These are phyloP conservation scores for Tritrichomonas musculus DNA, from an alignment of 208 protist species.

Conservation along the genomic window DNA sequence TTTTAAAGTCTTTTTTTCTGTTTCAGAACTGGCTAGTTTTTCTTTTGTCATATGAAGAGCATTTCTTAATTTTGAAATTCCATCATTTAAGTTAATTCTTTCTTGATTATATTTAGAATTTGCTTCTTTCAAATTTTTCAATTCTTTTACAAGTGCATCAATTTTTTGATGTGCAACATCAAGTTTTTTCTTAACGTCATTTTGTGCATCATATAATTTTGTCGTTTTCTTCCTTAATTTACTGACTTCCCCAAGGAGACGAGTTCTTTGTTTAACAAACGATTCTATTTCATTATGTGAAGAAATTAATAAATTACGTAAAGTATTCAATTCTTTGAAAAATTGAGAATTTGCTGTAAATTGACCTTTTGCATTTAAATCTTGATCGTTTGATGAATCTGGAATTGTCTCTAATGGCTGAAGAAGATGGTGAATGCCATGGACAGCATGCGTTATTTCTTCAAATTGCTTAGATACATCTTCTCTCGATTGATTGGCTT, in stretches of 20 bases:
- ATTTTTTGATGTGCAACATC: neutral
- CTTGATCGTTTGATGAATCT: neutral
- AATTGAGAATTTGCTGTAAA: neutral
- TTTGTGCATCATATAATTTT: no score
- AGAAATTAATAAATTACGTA: neutral
- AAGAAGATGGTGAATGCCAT: neutral
- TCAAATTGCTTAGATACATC: neutral
- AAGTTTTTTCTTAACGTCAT: neutral
- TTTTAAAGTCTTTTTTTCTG: neutral
- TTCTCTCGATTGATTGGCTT: neutral
- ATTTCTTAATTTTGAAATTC: neutral
- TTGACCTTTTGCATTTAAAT: neutral
- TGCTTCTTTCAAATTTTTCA: neutral
- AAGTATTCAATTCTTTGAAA: neutral
- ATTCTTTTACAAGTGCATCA: neutral
- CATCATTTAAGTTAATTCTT: neutral
- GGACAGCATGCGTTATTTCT: neutral
- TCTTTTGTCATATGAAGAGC: neutral
- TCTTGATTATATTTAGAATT: neutral
- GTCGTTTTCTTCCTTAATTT: no score
- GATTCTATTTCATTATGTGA: neutral
- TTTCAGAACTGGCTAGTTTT: neutral
- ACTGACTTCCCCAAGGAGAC: neutral
- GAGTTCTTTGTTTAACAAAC: neutral
- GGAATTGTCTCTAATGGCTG: neutral